Conservation (phyloP, 108 stramenopile genomes). For the Conticribra guillardii region DNA sequence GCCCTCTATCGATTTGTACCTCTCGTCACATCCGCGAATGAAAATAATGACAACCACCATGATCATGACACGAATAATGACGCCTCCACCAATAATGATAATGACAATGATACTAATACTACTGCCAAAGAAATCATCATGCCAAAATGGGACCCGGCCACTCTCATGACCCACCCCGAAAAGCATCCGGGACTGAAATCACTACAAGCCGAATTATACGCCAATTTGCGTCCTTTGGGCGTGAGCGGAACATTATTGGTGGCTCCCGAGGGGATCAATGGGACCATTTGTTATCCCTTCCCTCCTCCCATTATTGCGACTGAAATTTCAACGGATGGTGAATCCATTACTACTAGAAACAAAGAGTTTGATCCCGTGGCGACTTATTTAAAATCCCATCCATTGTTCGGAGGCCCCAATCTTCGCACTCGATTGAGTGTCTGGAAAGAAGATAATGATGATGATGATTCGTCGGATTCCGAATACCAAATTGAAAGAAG, state of each 20-base stretch:
- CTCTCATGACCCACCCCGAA: constrained; percentile 25
- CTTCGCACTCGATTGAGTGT: constrained; percentile 33
- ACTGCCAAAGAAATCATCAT: background rate
- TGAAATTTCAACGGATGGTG: constrained; percentile 8
- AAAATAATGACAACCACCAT: background rate
- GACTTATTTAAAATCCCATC: constrained; percentile 22
- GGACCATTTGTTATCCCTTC: constrained; percentile 80
- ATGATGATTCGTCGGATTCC: background rate
- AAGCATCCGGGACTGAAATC: constrained; percentile 17
- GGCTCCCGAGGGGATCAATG: constrained; percentile 85
- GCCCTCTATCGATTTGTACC: constrained; percentile 36
- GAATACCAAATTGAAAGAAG: too few species aligned
- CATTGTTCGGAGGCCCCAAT: constrained; percentile 31
- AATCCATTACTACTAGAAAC: constrained; percentile 11
- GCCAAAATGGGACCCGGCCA: background rate
- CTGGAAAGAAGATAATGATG: constrained; percentile 18
- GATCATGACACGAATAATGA: background rate
- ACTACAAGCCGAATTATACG: constrained; percentile 20
- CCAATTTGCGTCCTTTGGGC: constrained; percentile 15
- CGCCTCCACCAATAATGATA: background rate
- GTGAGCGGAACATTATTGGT: constrained; percentile 71
- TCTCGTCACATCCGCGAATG: constrained; percentile 2
- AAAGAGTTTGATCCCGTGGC: constrained; percentile 44
- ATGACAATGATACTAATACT: background rate
- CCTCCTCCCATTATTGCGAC: constrained; percentile 1